A percentile compares a stretch with the other conserved stretches of the same genome.
phyloP scores from a whole-genome alignment of 2,329 filamentous ascomycete genomes.

The Pezicula radicicola region DNA sequence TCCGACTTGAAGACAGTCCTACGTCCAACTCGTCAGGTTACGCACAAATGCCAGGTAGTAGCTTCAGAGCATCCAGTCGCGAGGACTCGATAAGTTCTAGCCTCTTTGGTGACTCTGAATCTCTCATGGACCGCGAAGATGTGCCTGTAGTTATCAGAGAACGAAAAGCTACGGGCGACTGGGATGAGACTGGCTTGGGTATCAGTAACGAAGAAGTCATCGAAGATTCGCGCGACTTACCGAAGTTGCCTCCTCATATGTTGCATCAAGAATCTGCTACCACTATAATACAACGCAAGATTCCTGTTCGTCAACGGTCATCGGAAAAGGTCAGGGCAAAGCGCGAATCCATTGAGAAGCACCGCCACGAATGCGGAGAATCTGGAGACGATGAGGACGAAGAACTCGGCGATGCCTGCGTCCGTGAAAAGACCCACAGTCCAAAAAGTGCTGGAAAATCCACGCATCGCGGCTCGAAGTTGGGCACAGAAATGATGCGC shows the following conservation, averaged over 20 bases:
- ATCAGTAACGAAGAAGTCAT: slow-evolving; percentile 59
- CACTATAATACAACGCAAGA: slow-evolving; percentile 47
- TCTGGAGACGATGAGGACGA: slow-evolving; percentile 96
- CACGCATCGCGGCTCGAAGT: slow-evolving; percentile 74
- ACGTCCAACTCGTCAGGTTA: slow-evolving; percentile 66
- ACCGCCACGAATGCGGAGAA: slow-evolving; percentile 71
- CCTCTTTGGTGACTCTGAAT: slow-evolving; percentile 83
- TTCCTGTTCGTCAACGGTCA: slow-evolving; percentile 56
- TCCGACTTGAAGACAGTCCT: slow-evolving; percentile 74
- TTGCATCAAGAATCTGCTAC: slow-evolving; percentile 64
- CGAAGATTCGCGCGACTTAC: slow-evolving; percentile 31
- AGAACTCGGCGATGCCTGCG: slow-evolving; percentile 64
- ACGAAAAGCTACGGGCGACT: slow-evolving; percentile 72
- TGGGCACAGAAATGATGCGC: slow-evolving; percentile 96
- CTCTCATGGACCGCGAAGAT: slow-evolving; percentile 68
- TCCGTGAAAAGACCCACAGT: slow-evolving; percentile 30
- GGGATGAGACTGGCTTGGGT: slow-evolving; percentile 74
- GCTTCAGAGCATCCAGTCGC: slow-evolving; percentile 75
- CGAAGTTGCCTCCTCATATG: slow-evolving; percentile 48
- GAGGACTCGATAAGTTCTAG: slow-evolving; percentile 88
- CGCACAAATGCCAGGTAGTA: slow-evolving; percentile 71
- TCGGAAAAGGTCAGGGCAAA: slow-evolving; percentile 73
- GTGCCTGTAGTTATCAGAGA: slow-evolving; percentile 67
- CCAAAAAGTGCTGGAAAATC: slow-evolving; percentile 49
- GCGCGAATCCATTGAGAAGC: slow-evolving; percentile 71